Base-by-base conservation (phyloP, 345 rosid species). In the Sonneratia alba region DNA sequence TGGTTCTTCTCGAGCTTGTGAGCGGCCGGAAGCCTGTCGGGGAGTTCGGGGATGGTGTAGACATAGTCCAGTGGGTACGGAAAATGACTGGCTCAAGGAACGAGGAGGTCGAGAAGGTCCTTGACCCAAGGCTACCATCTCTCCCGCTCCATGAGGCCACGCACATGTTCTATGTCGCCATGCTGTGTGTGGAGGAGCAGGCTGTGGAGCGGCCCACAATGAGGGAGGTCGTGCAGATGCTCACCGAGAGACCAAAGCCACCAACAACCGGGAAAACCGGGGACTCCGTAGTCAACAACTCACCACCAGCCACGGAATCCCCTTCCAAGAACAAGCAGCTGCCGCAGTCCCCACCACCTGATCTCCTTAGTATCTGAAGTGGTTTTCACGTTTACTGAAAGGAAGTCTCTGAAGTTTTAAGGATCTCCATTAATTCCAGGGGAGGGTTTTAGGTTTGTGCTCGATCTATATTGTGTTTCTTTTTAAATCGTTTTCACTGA, bases 1-100 rank as follows among this genome's bases (percentile, higher is more conserved):
- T 95, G 6, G 99, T 95, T 37, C 87, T 95, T 7, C 48, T 92
- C 2, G 99, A 95, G 66, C 94, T 95, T 1, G 83, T 95, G 36
- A 81, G 89, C 0, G 99, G 99, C 18, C 76, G 94, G 61, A 95
- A 84, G 76, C 99, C 98, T 0, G 99, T 95, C 0, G 99, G 99
- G 14, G 99, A 95, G 75, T 95, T 95, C 1, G 99, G 99, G 1
- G 99, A 95, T 7, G 98, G 98, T 1, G 99, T 92, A 36, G 99
- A 95, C 78, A 95, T 95, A 0, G 98, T 95, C 74, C 99, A 95
- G 67, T 95, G 99, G 99, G 89, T 95, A 55, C 81, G 94, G 27
- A 92, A 90, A 73, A 83, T 83, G 89, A 95, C 99, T 6, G 91
- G 87, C 77, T 95, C 98, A 5, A 92, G 81, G 73, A 89, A 86